Evolutionary conservation across 768 basidiomycete genomes (phyloP).

Genomic region (Brasilioporus rufonigricans): DNA sequence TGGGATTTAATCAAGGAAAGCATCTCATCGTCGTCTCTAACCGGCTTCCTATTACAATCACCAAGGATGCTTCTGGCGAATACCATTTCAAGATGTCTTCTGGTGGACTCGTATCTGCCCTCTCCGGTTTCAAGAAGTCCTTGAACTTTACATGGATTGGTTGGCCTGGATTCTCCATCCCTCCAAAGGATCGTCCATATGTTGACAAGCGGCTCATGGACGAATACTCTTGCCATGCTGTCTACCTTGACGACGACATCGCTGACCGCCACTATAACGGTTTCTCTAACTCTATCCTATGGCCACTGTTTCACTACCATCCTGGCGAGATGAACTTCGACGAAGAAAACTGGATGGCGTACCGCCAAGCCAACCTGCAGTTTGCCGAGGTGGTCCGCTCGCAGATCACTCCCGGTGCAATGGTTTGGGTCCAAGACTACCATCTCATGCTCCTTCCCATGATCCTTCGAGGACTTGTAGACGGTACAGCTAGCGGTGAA

Average conservation of each 20-base stretch:
- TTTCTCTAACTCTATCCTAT: conserved; percentile 99
- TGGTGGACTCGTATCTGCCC: conserved; percentile 94
- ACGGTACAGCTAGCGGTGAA: conserved; percentile 60
- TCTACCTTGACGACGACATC: conserved; percentile 96
- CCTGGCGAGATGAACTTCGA: conserved; percentile 99
- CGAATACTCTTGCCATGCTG: conserved; percentile 96
- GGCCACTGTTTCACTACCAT: conserved; percentile 99
- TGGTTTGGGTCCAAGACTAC: conserved; percentile 99
- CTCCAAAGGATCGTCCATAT: conserved; percentile 82
- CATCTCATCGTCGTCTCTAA: conserved; percentile 96
- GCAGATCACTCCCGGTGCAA: conserved; percentile 79
- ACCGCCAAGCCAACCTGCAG: conserved; percentile 92
- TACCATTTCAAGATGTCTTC: conserved; percentile 99
- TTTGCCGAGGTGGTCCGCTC: conserved; percentile 88
- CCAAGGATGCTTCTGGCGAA: conserved; percentile 86
- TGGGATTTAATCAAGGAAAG: conserved; percentile 48
- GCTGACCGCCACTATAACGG: conserved; percentile 99
- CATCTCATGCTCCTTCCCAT: conserved; percentile 97
- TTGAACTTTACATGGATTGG: conserved; percentile 98
- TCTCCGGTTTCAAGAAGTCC: conserved; percentile 97
- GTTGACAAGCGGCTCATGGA: conserved; percentile 92
- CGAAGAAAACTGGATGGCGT: conserved; percentile 97
- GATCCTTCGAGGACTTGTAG: conserved; percentile 86
- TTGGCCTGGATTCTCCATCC: conserved; percentile 94
- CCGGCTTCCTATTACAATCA: conserved; percentile 93